A percentile compares a stretch with the other conserved stretches of the same genome.
phyloP scores from a whole-genome alignment of 192 early-diverging fungal species.

The Coemansia sp. region DNA sequence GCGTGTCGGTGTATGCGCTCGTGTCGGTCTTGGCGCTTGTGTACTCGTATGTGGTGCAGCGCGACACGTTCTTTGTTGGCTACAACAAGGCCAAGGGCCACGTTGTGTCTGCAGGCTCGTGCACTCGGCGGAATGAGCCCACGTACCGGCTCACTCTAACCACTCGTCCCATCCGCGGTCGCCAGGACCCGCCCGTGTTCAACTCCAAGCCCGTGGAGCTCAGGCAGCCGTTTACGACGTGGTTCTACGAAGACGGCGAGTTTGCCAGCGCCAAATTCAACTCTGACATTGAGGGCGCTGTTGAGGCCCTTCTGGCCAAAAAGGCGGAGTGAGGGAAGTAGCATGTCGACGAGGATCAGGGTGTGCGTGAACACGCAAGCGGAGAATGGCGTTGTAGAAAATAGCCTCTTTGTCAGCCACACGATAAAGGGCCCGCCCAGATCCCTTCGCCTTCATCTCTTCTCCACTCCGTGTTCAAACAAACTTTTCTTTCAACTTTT shows the following conservation, averaged over 20 bases:
- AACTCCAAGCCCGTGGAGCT: conserved; percentile 48
- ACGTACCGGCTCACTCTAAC: conserved; percentile 59
- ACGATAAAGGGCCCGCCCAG: not conserved
- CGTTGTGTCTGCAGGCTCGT: conserved; percentile 56
- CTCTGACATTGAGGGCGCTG: conserved; percentile 51
- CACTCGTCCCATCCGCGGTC: conserved; percentile 49
- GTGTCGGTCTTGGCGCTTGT: conserved; percentile 50
- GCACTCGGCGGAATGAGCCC: conserved; percentile 51
- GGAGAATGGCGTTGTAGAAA: not conserved
- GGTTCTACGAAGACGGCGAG: conserved; percentile 70
- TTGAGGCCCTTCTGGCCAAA: conserved; percentile 54
- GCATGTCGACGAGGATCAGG: not conserved
- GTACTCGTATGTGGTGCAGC: conserved; percentile 63
- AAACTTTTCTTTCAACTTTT: not conserved
- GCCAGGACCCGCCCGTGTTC: conserved; percentile 53
- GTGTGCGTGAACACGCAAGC: not conserved
- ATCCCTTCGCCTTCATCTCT: conserved; percentile 1
- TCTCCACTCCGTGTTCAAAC: not conserved
- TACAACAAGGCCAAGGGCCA: conserved; percentile 58
- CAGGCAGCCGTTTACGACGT: conserved; percentile 57
- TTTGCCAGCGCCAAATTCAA: conserved; percentile 57
- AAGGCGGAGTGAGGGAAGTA: conserved; percentile 35
- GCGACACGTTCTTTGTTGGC: conserved; percentile 66
- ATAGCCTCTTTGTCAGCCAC: not conserved
- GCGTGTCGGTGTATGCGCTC: conserved; percentile 57